Percentiles rank a stretch among this genome's conserved stretches.
Conservation (phyloP, 257 asterid species). For the Handroanthus guayacan region DNA sequence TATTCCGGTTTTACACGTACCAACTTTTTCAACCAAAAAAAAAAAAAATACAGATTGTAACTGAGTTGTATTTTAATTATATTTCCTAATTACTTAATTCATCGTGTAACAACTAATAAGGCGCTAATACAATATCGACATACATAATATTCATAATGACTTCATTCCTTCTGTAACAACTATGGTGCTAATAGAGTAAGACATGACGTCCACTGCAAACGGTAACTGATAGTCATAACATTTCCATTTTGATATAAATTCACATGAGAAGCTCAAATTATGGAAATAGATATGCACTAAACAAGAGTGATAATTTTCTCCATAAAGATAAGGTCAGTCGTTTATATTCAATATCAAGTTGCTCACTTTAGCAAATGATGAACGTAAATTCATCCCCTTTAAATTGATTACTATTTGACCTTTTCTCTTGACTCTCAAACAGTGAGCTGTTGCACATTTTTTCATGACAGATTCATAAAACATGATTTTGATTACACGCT, state of each 20-base stretch:
- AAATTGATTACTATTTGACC: neutral
- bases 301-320: neutral
- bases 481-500: neutral
- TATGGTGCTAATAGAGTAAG: no score
- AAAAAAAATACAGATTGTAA: neutral
- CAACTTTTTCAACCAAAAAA: neutral
- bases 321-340: neutral
- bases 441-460: constrained; percentile 10
- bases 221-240: neutral
- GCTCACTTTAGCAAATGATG: constrained; percentile 1
- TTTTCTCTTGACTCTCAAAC: neutral
- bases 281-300: neutral
- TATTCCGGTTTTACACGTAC: constrained; percentile 12
- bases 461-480: neutral
- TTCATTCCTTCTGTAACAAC: no score
- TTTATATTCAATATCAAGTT: neutral
- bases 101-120: neutral
- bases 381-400: neutral
- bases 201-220: neutral
- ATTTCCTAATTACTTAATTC: neutral
- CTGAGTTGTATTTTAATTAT: neutral
- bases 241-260: neutral
- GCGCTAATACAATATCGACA: neutral
- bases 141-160: neutral
- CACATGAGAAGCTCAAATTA: neutral